phyloP scores from a whole-genome alignment of 2,329 filamentous ascomycete genomes.

The Microsporum ferrugineum region DNA sequence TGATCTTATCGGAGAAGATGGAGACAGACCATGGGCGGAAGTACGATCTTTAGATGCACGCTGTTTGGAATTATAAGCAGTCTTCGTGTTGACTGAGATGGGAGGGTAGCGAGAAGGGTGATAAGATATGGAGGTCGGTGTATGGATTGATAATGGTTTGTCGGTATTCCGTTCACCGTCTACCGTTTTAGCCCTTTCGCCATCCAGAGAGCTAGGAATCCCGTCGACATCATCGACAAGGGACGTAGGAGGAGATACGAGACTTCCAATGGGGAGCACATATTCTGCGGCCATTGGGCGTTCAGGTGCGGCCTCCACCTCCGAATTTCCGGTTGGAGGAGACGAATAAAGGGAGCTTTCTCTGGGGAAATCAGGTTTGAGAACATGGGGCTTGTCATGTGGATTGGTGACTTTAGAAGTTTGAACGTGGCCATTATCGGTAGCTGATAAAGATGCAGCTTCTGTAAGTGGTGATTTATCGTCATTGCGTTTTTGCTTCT shows the following conservation, averaged over 20 bases:
- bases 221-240: slow-evolving; percentile 33
- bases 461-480: slow-evolving; percentile 4
- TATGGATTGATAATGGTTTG: slow-evolving; percentile 18
- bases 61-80: neutral
- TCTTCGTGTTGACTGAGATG: slow-evolving; percentile 16
- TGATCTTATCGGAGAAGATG: slow-evolving; percentile 13
- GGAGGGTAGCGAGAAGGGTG: slow-evolving; percentile 36
- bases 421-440: neutral
- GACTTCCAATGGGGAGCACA: slow-evolving; percentile 23
- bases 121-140: slow-evolving; percentile 32
- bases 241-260: slow-evolving; percentile 37
- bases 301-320: slow-evolving; percentile 20
- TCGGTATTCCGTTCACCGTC: slow-evolving; percentile 19
- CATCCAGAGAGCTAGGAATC: slow-evolving; percentile 18
- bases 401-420: neutral
- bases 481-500: slow-evolving; percentile 23
- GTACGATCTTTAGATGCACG: slow-evolving; percentile 3
- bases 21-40: slow-evolving; percentile 11
- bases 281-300: slow-evolving; percentile 15
- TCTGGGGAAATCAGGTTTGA: neutral
- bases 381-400: neutral
- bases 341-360: slow-evolving; percentile 24
- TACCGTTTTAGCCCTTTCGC: slow-evolving; percentile 8
- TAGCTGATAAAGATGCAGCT: neutral
- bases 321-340: slow-evolving; percentile 27